Conservation (phyloP, 2,329 filamentous ascomycete species). For the Hysterium pulicare region DNA sequence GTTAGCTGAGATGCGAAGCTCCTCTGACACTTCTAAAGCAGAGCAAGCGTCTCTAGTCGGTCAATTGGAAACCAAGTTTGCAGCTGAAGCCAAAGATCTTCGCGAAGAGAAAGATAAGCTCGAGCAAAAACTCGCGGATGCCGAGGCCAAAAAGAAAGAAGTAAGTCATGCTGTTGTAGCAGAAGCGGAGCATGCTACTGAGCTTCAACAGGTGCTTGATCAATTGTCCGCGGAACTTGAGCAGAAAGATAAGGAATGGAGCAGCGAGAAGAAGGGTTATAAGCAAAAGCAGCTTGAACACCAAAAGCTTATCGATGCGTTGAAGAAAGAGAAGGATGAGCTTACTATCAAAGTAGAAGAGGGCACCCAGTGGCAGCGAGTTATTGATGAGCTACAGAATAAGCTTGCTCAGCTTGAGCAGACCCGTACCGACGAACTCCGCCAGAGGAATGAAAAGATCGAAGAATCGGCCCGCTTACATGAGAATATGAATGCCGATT, state of each 20-base stretch:
- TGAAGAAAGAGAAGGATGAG: constrained; percentile 23
- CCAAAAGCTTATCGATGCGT: constrained; percentile 22
- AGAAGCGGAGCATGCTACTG: constrained; percentile 29
- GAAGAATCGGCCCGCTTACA: constrained; percentile 23
- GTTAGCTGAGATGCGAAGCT: constrained; percentile 18
- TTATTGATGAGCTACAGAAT: constrained; percentile 24
- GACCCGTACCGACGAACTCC: constrained; percentile 23
- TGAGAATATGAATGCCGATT: constrained; percentile 21
- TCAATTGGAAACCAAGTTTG: constrained; percentile 36
- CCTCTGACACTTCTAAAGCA: constrained; percentile 15
- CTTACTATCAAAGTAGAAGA: constrained; percentile 16
- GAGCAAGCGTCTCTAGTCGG: constrained; percentile 25
- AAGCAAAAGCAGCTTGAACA: constrained; percentile 27
- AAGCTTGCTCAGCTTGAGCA: constrained; percentile 27
- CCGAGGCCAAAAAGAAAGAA: constrained; percentile 27
- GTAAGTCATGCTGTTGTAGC: constrained; percentile 1
- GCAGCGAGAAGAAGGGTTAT: constrained; percentile 28
- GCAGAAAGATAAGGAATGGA: constrained; percentile 32
- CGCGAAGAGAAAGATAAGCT: constrained; percentile 30
- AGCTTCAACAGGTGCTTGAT: constrained; percentile 33
- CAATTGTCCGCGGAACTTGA: constrained; percentile 35
- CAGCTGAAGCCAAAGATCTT: constrained; percentile 29
- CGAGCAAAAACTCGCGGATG: constrained; percentile 27
- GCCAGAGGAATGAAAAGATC: constrained; percentile 27
- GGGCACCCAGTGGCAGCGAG: constrained; percentile 18